Percentiles rank a stretch among this genome's conserved stretches.
These are phyloP conservation scores for Scenedesmus sp. DNA, from an alignment of 163 green algal species.

Conservation along the genomic window DNA sequence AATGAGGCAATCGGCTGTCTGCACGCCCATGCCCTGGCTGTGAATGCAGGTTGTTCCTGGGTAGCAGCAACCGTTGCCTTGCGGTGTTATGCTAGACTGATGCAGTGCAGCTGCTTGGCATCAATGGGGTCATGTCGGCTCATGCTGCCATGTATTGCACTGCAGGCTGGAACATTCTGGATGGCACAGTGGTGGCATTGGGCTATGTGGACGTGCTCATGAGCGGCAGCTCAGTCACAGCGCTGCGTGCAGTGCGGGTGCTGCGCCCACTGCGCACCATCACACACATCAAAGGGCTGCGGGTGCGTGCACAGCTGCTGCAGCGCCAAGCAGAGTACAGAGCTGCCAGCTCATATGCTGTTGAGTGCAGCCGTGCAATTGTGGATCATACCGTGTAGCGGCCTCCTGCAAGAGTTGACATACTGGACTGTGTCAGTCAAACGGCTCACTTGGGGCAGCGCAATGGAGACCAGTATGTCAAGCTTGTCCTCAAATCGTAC, in stretches of 20 bases:
- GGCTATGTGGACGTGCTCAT: conserved; percentile 61
- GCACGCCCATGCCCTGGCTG: background rate
- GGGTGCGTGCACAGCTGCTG: conserved; percentile 48
- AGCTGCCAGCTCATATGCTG: background rate
- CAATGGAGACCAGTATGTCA: background rate
- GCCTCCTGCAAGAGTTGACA: background rate
- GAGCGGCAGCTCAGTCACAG: conserved; percentile 67
- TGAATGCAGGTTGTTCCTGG: background rate
- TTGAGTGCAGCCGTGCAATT: background rate
- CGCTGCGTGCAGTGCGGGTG: conserved; percentile 69
- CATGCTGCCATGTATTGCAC: background rate
- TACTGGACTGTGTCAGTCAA: too few relatives aligned
- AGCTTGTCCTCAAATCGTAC: background rate
- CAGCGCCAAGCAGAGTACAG: background rate
- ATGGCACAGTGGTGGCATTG: conserved; percentile 71
- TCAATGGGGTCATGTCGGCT: background rate
- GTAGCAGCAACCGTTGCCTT: conserved; percentile 3
- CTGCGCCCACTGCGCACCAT: conserved; percentile 76
- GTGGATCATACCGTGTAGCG: background rate
- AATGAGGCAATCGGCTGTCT: background rate
- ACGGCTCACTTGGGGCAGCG: background rate
- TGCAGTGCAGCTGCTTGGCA: background rate
- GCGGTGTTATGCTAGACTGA: background rate
- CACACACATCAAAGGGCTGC: conserved; percentile 66
- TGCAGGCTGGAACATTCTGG: conserved; percentile 78